Percentiles rank a stretch among this genome's conserved stretches.
Conservation (phyloP, 345 rosid species). For the Draba incana region DNA sequence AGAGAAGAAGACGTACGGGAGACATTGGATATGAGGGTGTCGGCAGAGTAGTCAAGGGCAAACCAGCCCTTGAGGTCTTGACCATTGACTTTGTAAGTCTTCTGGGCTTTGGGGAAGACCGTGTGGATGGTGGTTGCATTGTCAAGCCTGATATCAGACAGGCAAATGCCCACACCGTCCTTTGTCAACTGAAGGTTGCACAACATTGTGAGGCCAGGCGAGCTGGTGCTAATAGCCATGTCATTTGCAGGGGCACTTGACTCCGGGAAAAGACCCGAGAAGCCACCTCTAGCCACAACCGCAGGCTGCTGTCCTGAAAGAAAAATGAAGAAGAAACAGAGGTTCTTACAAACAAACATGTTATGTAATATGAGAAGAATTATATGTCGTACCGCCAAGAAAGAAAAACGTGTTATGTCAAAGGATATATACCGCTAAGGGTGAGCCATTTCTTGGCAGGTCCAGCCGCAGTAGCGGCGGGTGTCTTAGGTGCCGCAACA, state of each 20-base stretch:
- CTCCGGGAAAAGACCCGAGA: conserved; percentile 79
- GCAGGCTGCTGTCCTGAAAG: conserved; percentile 61
- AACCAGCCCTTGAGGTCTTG: conserved; percentile 65
- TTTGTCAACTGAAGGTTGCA: conserved; percentile 77
- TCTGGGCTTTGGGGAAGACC: conserved; percentile 45
- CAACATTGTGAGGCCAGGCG: conserved; percentile 45
- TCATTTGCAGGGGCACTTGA: conserved; percentile 53
- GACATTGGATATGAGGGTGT: conserved; percentile 49
- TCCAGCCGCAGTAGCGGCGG: not conserved
- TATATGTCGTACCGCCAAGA: not conserved
- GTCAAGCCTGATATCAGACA: conserved; percentile 58
- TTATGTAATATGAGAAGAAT: not conserved
- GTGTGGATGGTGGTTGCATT: conserved; percentile 55
- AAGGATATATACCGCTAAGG: conserved; percentile 47
- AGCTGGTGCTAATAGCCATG: conserved; percentile 44
- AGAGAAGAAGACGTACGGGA: conserved; percentile 45
- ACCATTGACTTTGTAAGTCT: conserved; percentile 61
- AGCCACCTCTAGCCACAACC: conserved; percentile 81
- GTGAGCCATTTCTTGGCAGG: conserved; percentile 66
- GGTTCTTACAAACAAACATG: conserved; percentile 11
- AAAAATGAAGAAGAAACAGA: not conserved
- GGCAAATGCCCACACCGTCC: conserved; percentile 70
- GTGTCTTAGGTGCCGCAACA: conserved; percentile 35
- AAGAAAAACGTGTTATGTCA: not conserved
- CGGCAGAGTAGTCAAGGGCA: conserved; percentile 49